Evolutionary conservation across 805 yeast species (phyloP).

Genomic region (Wickerhamiella galacta): DNA sequence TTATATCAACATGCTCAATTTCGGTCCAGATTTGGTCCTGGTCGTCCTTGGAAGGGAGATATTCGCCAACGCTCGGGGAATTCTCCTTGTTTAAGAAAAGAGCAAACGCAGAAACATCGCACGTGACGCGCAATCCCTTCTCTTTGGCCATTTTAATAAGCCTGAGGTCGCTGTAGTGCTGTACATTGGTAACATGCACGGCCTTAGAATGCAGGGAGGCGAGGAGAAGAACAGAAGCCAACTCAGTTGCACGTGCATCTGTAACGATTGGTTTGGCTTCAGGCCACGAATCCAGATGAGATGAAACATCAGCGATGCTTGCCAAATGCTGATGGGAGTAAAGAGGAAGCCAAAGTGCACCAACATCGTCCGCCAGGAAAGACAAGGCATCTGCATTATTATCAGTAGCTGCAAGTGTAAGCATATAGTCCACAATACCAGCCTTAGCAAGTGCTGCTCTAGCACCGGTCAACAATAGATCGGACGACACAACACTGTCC

Average conservation of each 20-base stretch:
- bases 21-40: constrained; percentile 71
- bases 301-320: constrained; percentile 61
- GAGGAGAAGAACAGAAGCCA: constrained; percentile 80
- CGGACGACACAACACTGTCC: constrained; percentile 49
- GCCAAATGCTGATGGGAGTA: constrained; percentile 33
- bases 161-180: constrained; percentile 63
- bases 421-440: constrained; percentile 61
- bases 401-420: constrained; percentile 70
- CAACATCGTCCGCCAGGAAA: constrained; percentile 48
- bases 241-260: constrained; percentile 79
- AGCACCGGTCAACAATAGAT: constrained; percentile 48
- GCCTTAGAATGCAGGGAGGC: constrained; percentile 76
- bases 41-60: constrained; percentile 67
- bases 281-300: constrained; percentile 77
- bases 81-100: constrained; percentile 53
- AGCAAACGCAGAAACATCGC: constrained; percentile 73
- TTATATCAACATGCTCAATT: constrained; percentile 59
- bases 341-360: constrained; percentile 69
- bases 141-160: constrained; percentile 73
- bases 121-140: constrained; percentile 66
- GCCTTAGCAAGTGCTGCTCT: constrained; percentile 36
- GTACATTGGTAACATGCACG: constrained; percentile 78
- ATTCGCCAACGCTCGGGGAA: constrained; percentile 43
- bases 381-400: constrained; percentile 45
- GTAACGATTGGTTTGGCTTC: constrained; percentile 67